Evolutionary conservation across 371 early-diverging fungal genomes (phyloP), one percentile per base, ranked within the genome.

Genomic region (Saksenaea vasiformis): DNA sequence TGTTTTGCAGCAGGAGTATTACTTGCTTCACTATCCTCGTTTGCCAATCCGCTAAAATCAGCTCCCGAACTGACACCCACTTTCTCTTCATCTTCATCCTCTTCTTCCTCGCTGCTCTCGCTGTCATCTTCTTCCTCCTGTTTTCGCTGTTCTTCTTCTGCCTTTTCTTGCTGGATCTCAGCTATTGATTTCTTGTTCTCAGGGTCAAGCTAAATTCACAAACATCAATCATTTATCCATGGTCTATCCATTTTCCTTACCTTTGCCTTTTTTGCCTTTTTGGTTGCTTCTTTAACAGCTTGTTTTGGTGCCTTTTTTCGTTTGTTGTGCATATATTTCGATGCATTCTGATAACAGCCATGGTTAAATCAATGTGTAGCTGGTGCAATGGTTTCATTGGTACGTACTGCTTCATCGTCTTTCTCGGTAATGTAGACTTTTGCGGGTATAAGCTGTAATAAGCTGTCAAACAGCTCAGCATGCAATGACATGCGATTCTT

Each of bases 191-290:
- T 83, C 56, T 74, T 66, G 66, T 82, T 85, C 37, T 79, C 79
- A 13, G 83, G 85, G 61, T 83, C 80, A 56, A 83, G 76, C 84
- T 77, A 56, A 39, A 10, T 28, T 31, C n/a, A 17, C 19, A 10
- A 24, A 24, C 36, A 26, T 27, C 13, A 11, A 31, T 56, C 8
- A 34, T n/a, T 31, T 19, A 17, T n/a, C 3, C 9, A 11, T 34
- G 0, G 31, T 36, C 34, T 34, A 36, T 36, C 13, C 31, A 5
- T 61, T 36, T 22, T n/a, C 38, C 43, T 60, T 74, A 88, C 87
- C 82, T 90, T 90, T 27, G 84, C 82, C 72, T 88, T 90, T 75
- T 89, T 90, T 19, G 93, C 93, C 65, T 90, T 90, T 73, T 88
- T 90, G 56, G 89, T 82, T 22, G 83, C 85, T 58, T 91, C 91